phyloP scores from a whole-genome alignment of 768 basidiomycete species.

The Mycena crocata region DNA sequence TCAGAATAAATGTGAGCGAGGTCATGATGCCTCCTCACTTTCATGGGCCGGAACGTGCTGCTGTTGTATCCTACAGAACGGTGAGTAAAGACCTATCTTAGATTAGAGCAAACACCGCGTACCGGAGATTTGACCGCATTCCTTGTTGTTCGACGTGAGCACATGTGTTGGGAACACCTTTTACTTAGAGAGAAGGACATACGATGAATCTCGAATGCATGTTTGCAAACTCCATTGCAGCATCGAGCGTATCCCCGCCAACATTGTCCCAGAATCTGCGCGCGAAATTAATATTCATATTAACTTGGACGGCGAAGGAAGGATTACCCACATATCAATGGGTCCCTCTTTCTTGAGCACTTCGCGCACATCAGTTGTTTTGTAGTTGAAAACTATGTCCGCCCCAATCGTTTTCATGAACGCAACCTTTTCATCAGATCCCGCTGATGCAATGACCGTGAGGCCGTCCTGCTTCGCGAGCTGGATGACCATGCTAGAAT shows the following conservation, averaged over 20 bases:
- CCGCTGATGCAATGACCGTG: constrained; percentile 79
- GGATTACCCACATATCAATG: constrained; percentile 57
- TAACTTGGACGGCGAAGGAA: neutral
- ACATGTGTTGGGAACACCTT: neutral
- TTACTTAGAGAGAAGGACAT: constrained; percentile 6
- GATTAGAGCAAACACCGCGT: neutral
- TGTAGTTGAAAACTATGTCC: constrained; percentile 81
- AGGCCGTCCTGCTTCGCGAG: constrained; percentile 62
- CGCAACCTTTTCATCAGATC: constrained; percentile 78
- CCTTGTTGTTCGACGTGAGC: constrained; percentile 41
- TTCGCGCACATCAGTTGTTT: constrained; percentile 69
- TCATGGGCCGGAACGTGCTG: constrained; percentile 46
- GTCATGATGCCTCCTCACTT: too few relatives aligned
- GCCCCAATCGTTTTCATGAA: constrained; percentile 71
- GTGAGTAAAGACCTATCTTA: neutral
- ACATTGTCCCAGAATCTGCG: constrained; percentile 68
- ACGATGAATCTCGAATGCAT: constrained; percentile 63
- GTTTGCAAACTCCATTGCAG: constrained; percentile 60
- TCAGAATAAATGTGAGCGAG: too few relatives aligned
- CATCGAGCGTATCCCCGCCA: constrained; percentile 69
- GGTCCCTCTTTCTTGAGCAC: constrained; percentile 42
- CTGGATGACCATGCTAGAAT: constrained; percentile 61
- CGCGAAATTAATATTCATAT: neutral
- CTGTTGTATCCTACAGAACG: constrained; percentile 42
- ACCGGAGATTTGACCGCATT: constrained; percentile 56